Evolutionary conservation across 2,329 filamentous ascomycete genomes (phyloP), one percentile per base, ranked within the genome.

Genomic region (Bipolaris gigantea): DNA sequence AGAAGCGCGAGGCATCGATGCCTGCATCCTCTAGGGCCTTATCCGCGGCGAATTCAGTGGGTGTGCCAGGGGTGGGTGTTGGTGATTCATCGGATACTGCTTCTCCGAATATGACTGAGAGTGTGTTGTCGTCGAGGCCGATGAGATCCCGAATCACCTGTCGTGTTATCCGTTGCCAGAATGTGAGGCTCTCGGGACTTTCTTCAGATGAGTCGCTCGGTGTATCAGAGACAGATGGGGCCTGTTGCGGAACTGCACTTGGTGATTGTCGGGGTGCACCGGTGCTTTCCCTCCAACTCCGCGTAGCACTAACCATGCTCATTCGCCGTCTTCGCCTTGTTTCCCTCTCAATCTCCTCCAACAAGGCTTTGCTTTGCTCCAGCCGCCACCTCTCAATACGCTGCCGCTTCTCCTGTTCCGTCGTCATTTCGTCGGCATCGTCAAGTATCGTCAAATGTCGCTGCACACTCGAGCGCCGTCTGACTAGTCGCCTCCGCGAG

Each of bases 321-420:
- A 85, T 83, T 30, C 87, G 81, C 53, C 89, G 83, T 53, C 89
- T 82, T 41, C 79, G 66, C 50, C 85, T 81, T 4, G 92, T 96
- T 75, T 96, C 91, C 57, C 85, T 88, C 73, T 95, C 89, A 43
- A 97, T 92, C 74, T 97, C 91, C 51, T 96, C 89, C 32, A 97
- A 74, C 25, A 99, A 79, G 10, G 90, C 85, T 54, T 85, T 85
- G 73, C 92, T 96, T 72, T 99, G 92, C 68, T 97, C 93, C 68
- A 95, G 76, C 51, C 92, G 85, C 94, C 94, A 99, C 47, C 85
- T 84, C 75, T 97, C 93, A 69, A 99, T 96, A 56, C 93, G 84
- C 64, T 87, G 85, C 70, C 87, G 89, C 69, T 89, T 87, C 63
- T 96, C 91, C 36, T 83, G 79, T 60, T 77, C 76, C 8, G 91